Percentiles rank a stretch among this genome's conserved stretches.
Evolutionary conservation across 306 rosid genomes (phyloP).

Genomic region (Hippophae rhamnoides): DNA sequence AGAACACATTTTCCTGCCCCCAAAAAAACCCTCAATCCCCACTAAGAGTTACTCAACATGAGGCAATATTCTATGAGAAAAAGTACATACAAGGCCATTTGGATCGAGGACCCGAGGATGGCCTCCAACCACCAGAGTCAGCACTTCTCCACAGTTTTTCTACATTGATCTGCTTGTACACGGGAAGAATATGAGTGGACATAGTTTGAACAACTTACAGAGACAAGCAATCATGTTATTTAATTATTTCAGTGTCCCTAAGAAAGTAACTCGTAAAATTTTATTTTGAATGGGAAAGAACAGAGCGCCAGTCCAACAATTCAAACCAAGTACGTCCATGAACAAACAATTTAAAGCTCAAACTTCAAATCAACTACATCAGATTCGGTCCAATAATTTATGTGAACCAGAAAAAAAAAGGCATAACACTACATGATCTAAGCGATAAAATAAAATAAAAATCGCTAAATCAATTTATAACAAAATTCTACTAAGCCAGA

Average conservation of each 20-base stretch:
- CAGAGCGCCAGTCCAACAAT: too few relatives aligned
- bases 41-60: neutral
- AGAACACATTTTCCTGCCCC: neutral
- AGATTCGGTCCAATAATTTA: too few relatives aligned
- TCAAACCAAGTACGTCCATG: too few relatives aligned
- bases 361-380: too few relatives aligned
- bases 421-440: too few relatives aligned
- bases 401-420: too few relatives aligned
- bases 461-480: neutral
- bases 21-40: constrained; percentile 7
- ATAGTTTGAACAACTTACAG: neutral
- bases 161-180: constrained; percentile 44
- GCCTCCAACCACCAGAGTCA: constrained; percentile 77
- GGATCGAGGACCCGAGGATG: constrained; percentile 87
- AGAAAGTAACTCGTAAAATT: too few relatives aligned
- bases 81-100: constrained; percentile 67
- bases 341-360: too few relatives aligned
- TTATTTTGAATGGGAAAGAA: too few relatives aligned
- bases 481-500: neutral
- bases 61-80: constrained; percentile 20
- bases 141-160: constrained; percentile 83
- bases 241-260: too few relatives aligned
- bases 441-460: too few relatives aligned
- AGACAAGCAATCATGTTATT: too few relatives aligned
- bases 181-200: constrained; percentile 1